Evolutionary conservation across 495 filamentous ascomycete species (phyloP).

Genomic region (Podospora pseudoanserina): DNA sequence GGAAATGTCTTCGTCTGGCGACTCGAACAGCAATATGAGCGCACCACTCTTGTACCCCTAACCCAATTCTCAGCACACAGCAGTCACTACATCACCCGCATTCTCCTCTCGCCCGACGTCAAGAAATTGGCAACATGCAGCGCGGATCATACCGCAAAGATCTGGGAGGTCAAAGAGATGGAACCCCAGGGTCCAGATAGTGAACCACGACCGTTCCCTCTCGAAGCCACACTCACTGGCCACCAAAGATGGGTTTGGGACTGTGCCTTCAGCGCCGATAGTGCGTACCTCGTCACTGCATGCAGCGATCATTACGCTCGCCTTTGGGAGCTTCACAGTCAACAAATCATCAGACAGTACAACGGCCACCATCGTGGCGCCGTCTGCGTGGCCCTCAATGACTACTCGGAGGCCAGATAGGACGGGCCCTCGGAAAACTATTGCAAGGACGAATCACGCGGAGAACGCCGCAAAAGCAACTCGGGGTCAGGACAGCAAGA

Average conservation of each 20-base stretch:
- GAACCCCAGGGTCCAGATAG: conserved; percentile 46
- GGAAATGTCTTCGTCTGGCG: conserved; percentile 97
- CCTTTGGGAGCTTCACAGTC: conserved; percentile 84
- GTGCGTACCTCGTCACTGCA: conserved; percentile 94
- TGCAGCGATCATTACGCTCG: conserved; percentile 96
- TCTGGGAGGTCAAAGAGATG: conserved; percentile 79
- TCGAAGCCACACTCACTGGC: conserved; percentile 86
- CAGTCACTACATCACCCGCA: conserved; percentile 82
- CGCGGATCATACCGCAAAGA: conserved; percentile 95
- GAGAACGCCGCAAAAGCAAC: neutral
- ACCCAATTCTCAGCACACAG: conserved; percentile 91
- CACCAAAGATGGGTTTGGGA: conserved; percentile 99
- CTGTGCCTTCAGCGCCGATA: conserved; percentile 95
- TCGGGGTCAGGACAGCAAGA: neutral
- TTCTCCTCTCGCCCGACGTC: conserved; percentile 94
- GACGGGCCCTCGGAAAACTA: conserved; percentile 13
- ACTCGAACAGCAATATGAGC: conserved; percentile 75
- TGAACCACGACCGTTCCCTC: conserved; percentile 53
- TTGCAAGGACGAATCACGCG: neutral
- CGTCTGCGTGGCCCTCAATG: conserved; percentile 94
- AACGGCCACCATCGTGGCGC: conserved; percentile 95
- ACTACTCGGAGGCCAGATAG: conserved; percentile 78
- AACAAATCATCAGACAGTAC: conserved; percentile 93
- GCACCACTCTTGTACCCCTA: conserved; percentile 84
- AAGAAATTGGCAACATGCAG: conserved; percentile 96